Evolutionary conservation across 805 yeast genomes (phyloP).

Genomic region (Metschnikowia similis): DNA sequence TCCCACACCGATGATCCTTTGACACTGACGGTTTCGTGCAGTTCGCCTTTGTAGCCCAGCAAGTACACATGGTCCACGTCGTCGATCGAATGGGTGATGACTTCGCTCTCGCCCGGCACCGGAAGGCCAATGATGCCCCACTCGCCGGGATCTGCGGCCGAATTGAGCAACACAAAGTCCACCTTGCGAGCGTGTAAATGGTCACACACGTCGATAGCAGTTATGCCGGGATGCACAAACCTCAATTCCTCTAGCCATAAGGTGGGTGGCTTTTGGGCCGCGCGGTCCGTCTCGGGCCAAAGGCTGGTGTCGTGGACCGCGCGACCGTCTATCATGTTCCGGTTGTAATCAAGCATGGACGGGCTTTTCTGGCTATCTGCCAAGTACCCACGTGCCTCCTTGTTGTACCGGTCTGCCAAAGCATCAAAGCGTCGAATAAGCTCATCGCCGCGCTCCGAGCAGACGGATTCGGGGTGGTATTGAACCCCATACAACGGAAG

Average conservation of each 20-base stretch:
- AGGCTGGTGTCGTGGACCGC: constrained; percentile 22
- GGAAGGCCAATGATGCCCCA: constrained; percentile 88
- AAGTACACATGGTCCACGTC: constrained; percentile 19
- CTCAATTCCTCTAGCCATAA: constrained; percentile 4
- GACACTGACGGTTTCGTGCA: constrained; percentile 3
- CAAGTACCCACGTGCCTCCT: constrained; percentile 14
- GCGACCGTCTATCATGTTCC: constrained; percentile 3
- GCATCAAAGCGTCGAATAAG: constrained; percentile 62
- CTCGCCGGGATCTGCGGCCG: constrained; percentile 80
- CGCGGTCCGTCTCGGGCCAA: constrained; percentile 10
- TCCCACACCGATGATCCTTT: constrained; percentile 44
- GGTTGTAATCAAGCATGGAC: constrained; percentile 1
- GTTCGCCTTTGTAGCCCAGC: constrained; percentile 25
- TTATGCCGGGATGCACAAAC: constrained; percentile 10
- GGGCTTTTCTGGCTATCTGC: constrained; percentile 1
- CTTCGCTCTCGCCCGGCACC: constrained; percentile 35
- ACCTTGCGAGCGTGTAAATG: constrained; percentile 18
- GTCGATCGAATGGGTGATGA: constrained; percentile 62
- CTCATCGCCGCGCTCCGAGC: constrained; percentile 63
- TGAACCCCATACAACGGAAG: constrained; percentile 90
- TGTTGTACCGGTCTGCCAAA: constrained; percentile 38
- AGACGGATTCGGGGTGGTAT: constrained; percentile 94
- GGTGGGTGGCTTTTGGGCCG: background rate
- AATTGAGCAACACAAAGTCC: constrained; percentile 58
- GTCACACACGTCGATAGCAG: constrained; percentile 53